Base-by-base conservation (phyloP, 2,329 filamentous ascomycete species). In the Fusarium domesticum region DNA sequence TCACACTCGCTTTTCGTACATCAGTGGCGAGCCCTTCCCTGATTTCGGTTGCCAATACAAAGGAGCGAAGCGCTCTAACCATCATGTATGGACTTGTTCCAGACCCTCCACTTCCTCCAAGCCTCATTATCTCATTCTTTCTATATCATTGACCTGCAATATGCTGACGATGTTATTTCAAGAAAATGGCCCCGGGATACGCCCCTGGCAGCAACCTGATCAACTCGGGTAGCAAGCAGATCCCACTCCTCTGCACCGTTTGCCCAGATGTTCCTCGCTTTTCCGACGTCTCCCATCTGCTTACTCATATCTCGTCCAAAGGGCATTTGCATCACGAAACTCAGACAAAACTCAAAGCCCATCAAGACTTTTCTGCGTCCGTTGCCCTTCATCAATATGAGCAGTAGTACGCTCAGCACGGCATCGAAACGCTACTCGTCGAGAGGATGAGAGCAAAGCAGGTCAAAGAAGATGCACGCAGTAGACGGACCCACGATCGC, bases 251-350 rank as follows among this genome's bases (percentile, higher is more conserved):
- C 56, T 97, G 92, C 79, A 83, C 77, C 60, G 84, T 96, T 56
- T 97, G 92, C 64, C 85, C 87, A 28, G 88, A 85, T 55, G 78
- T 78, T 48, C 88, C 89, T 31, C 79, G 70, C 20, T 96, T 96
- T 70, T 95, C 89, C 43, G 92, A 97, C 67, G 76, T 90, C 35
- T 96, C 91, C 25, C 92, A 96, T 66, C 75, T 96, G 30, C 80
- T 97, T 62, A 97, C 92, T 11, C 92, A 97, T 63, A 81, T 96
- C 50, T 83, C 87, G 47, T 96, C 91, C 53, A 96, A 96, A 64
- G 86, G 87, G n/a, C 92, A 97, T 64, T 73, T 96, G 25, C 84
- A 89, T 47, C 80, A 89, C 63, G 83, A 88, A 59, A 95, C 91
- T 71, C 89, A 89, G 60, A 77, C 89, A 40, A 84, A 89, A 58